Base-by-base conservation (phyloP, 148 eudicot genomes). In the Tetragonia tetragonoides region DNA sequence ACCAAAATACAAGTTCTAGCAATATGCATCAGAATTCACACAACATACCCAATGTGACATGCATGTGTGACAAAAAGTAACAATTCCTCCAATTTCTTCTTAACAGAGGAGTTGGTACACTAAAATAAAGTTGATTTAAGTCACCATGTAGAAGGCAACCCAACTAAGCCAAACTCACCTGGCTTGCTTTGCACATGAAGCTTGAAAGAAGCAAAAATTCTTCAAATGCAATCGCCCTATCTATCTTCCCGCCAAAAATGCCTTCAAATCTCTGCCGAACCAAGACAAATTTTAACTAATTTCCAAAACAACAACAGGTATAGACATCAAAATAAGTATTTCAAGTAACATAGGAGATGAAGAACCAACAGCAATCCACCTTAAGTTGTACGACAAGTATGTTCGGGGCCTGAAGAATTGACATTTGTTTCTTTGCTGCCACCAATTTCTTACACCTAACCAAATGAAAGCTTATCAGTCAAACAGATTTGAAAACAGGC, bases 301-400 rank as follows among this genome's bases (percentile, higher is more conserved):
- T 78, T 41, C 18, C 54, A 37, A 20, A 15, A 62, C 20, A 40
- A 71, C 38, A 23, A 65, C 39, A 18, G 38, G 24, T 10, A 70
- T 61, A 16, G 24, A 68, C 59, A 73, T 44, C 61, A 47, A 68
- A 75, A 81, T 14, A 59, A 72, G 4, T 47, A 54, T 46, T 42
- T 46, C 10, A 46, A 68, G 39, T 44, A 59, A 10, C 39, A 68
- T 28, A 66, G 15, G 12, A 70, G 47, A 77, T 39, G 37, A 47
- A 38, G 44, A 21, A 77, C 21, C 40, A 72, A 41, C 41, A 63
- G 59, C n/a, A 69, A 74, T 75, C 60, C 76, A 95, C 99, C 98
- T 96, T 96, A 15, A 96, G 93, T 83, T 96, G 99, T 75, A 96
- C 86, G 40, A 91, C 99, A 72, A 96, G 95, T 70, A 96, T 86